These are phyloP conservation scores for Chlorella sorokiniana DNA, from an alignment of 139 green algal genomes.

Conservation along the genomic window DNA sequence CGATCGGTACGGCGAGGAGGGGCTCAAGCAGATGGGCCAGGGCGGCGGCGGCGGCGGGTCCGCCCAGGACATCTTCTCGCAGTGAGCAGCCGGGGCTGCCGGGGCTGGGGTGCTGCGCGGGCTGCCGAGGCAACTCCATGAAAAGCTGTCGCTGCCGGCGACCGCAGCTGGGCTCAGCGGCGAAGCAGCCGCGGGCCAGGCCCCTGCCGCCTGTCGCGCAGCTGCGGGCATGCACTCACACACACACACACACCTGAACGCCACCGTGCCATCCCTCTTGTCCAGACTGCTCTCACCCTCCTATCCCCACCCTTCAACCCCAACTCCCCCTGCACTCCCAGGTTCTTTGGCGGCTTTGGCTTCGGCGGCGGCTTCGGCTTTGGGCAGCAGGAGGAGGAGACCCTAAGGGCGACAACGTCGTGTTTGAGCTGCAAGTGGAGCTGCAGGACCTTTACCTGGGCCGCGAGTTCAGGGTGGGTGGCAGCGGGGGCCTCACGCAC, in stretches of 20 bases:
- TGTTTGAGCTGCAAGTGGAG: conserved; percentile 83
- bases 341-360: conserved; percentile 77
- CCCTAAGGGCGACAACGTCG: conserved; percentile 84
- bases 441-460: conserved; percentile 95
- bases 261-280: too few species aligned
- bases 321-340: conserved; percentile 33
- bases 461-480: conserved; percentile 67
- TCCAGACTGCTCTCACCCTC: too few species aligned
- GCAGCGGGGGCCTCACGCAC: background rate
- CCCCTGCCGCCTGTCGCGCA: too few species aligned
- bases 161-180: background rate
- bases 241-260: too few species aligned
- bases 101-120: background rate
- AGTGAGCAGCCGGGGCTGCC: conserved; percentile 48
- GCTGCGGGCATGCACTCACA: too few species aligned
- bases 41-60: conserved; percentile 61
- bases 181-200: too few species aligned
- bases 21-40: conserved; percentile 87
- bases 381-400: conserved; percentile 82
- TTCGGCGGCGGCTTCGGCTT: conserved; percentile 62
- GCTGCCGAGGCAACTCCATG: background rate
- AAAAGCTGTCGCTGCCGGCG: background rate
- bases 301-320: background rate
- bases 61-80: conserved; percentile 86
- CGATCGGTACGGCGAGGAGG: conserved; percentile 97